Evolutionary conservation across 352 stramenopile species (phyloP).

Genomic region (Phytophthora tentaculata): DNA sequence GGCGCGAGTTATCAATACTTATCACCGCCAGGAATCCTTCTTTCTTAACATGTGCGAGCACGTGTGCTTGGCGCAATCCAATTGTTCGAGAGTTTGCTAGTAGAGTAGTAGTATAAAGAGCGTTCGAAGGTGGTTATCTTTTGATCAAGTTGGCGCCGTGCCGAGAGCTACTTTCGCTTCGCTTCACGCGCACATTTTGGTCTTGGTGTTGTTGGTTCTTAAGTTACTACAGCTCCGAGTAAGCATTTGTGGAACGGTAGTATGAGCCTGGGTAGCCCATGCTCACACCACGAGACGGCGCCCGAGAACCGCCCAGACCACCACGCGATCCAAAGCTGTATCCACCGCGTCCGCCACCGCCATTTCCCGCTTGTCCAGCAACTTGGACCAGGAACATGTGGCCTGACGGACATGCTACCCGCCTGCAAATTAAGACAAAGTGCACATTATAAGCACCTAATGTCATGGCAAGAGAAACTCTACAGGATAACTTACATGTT

Average conservation of each 20-base stretch:
- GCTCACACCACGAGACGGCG: constrained; percentile 45
- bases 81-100: constrained; percentile 13
- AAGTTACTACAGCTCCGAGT: constrained; percentile 61
- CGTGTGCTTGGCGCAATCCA: constrained; percentile 2
- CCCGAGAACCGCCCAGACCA: constrained; percentile 22
- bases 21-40: constrained; percentile 16
- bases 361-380: constrained; percentile 44
- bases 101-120: constrained; percentile 23
- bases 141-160: constrained; percentile 13
- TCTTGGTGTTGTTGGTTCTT: constrained; percentile 28
- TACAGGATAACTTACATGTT: constrained; percentile 70
- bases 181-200: constrained; percentile 15
- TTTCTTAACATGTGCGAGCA: constrained; percentile 20
- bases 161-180: constrained; percentile 32
- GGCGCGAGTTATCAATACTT: constrained; percentile 9
- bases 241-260: constrained; percentile 54
- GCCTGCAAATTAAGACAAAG: constrained; percentile 37
- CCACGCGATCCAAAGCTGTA: constrained; percentile 39
- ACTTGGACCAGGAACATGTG: constrained; percentile 91
- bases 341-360: constrained; percentile 19
- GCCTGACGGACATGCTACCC: constrained; percentile 80
- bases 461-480: neutral
- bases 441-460: constrained; percentile 7
- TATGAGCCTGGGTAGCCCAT: constrained; percentile 62
- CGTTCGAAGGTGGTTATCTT: constrained; percentile 17